A percentile compares a stretch with the other conserved stretches of the same genome.
Conservation (phyloP, 805 yeast species). For the Metschnikowia colocasiae region DNA sequence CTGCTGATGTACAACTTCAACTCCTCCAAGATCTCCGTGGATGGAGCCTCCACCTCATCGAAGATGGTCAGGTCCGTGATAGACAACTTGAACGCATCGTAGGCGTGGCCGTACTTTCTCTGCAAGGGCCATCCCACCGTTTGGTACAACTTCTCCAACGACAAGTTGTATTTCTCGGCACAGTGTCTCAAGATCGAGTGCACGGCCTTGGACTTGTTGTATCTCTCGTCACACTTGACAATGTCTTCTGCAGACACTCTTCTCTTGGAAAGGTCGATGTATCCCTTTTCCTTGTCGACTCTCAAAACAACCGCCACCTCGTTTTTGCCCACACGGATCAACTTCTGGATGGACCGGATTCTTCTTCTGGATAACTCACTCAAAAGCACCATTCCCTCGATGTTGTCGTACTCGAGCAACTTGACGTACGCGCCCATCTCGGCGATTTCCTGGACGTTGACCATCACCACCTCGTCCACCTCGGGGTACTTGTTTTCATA, state of each 20-base stretch:
- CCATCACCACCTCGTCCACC: conserved; percentile 98
- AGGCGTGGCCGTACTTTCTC: conserved; percentile 92
- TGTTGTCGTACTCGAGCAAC: conserved; percentile 92
- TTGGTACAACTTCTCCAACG: conserved; percentile 82
- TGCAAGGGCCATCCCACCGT: conserved; percentile 97
- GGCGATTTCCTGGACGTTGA: conserved; percentile 95
- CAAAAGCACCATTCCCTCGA: conserved; percentile 96
- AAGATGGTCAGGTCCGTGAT: conserved; percentile 89
- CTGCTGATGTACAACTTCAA: conserved; percentile 82
- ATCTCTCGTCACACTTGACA: conserved; percentile 94
- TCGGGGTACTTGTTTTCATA: conserved; percentile 98
- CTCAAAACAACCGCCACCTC: conserved; percentile 97
- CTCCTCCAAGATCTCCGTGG: conserved; percentile 74
- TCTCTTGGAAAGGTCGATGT: conserved; percentile 95
- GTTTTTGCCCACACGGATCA: conserved; percentile 96
- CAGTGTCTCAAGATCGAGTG: conserved; percentile 98
- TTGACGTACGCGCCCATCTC: conserved; percentile 99
- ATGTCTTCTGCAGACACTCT: conserved; percentile 98
- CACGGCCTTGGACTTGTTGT: conserved; percentile 93
- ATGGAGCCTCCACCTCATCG: conserved; percentile 71
- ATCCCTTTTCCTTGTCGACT: conserved; percentile 98
- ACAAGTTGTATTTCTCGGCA: conserved; percentile 90
- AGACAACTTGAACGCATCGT: conserved; percentile 94
- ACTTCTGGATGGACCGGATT: conserved; percentile 94
- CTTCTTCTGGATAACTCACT: conserved; percentile 98